Evolutionary conservation across 495 filamentous ascomycete genomes (phyloP), one percentile per base, ranked within the genome.

Genomic region (Tuber magnatum): DNA sequence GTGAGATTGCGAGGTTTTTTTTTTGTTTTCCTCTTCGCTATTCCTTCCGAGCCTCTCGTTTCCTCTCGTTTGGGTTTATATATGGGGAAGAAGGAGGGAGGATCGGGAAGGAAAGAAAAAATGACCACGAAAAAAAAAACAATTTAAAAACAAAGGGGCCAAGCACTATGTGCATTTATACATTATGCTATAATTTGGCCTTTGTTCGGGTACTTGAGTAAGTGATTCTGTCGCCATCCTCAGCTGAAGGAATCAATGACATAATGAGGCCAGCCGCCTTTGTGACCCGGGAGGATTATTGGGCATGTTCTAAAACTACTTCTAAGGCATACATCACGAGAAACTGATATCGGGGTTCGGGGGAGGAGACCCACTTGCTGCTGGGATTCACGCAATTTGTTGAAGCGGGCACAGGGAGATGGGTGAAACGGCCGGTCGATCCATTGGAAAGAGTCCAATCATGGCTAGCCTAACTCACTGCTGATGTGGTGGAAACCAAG

Each of bases 331-430:
- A 65, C 28, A 65, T 65, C 56, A 65, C 32, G 56, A 65, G 56
- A 65, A 65, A 65, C 56, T 65, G 56, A 65, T 65, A 35, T 65
- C 56, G 28, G 56, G 28, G 56, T 65, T 65, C 35, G 56, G 56
- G 46, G 56, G 56, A 65, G 56, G 56, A 20, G 56, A 35, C 28
- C 28, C 16, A 28, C 56, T 65, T 65, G 14, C 56, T 65, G 56
- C 1, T 65, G 12, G 35, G 56, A 35, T 65, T 65, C 28, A 18
- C 56, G 35, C 56, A 14, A 65, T 65, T 65, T 65, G 32, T 35
- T 65, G 56, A 35, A 35, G 56, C 56, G 28, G 56, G 28, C 56
- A 65, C 14, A 18, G 28, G 56, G 56, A 65, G 28, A 65, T 65
- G 35, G 56, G 32, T 32, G 56, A 65, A 65, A 65, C 56, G 56